Evolutionary conservation across 148 eudicot species (phyloP).

Genomic region (Talinum fruticosum): DNA sequence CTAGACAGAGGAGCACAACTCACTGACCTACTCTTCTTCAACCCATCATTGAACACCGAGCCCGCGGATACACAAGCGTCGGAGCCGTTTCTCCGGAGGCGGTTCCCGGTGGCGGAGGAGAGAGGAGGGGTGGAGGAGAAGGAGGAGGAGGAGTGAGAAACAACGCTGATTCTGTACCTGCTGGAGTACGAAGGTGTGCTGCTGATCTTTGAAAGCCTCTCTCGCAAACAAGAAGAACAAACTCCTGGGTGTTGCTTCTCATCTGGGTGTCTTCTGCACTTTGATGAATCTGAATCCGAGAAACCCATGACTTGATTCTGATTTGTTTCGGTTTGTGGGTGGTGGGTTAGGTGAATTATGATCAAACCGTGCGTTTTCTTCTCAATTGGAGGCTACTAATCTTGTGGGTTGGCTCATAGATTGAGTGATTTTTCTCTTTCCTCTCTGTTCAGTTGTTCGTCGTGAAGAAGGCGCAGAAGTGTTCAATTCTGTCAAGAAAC

Average conservation of each 20-base stretch:
- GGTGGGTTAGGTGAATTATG: neutral
- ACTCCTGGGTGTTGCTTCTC: conserved; percentile 38
- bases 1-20: conserved; percentile 37
- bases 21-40: conserved; percentile 45
- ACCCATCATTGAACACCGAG: conserved; percentile 31
- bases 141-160: conserved; percentile 27
- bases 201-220: conserved; percentile 25
- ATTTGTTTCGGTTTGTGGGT: neutral
- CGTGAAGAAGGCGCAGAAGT: neutral
- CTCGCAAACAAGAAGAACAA: conserved; percentile 37
- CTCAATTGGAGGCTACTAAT: neutral
- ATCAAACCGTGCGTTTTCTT: neutral
- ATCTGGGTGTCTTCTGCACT: conserved; percentile 31
- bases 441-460: neutral
- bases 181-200: conserved; percentile 7
- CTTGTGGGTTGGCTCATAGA: neutral
- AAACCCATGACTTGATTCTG: conserved; percentile 12
- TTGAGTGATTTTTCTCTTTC: neutral
- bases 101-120: neutral
- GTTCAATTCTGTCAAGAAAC: neutral
- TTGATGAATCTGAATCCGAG: conserved; percentile 33
- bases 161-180: conserved; percentile 2
- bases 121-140: conserved; percentile 23
- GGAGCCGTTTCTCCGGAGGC: conserved; percentile 32
- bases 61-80: conserved; percentile 32